These are phyloP conservation scores for Euptelea pleiosperma DNA, from an alignment of 164 flowering plant species.

Conservation along the genomic window DNA sequence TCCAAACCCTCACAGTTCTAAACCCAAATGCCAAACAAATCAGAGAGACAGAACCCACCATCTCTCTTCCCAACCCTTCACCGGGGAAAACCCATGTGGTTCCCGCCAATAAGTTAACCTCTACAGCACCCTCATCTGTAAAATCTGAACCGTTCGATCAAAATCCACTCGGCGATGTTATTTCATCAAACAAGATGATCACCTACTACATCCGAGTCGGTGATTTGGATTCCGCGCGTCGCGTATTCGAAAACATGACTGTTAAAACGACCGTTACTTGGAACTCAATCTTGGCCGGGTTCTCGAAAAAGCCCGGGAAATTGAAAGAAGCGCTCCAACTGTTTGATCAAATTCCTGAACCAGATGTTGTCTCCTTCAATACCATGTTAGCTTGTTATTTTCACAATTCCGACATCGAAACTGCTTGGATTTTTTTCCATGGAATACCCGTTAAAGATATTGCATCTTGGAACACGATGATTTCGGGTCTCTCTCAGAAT, in stretches of 20 bases:
- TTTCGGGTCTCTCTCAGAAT: constrained; percentile 23
- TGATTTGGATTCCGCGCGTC: constrained; percentile 17
- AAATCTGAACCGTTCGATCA: constrained; percentile 8
- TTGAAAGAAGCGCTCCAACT: constrained; percentile 19
- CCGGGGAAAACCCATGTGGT: constrained; percentile 5
- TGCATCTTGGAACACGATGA: constrained; percentile 31
- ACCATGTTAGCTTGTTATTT: constrained; percentile 29
- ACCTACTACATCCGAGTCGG: constrained; percentile 14
- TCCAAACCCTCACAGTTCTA: constrained; percentile 11
- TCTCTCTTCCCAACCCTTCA: not conserved
- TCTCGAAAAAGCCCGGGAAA: constrained; percentile 23
- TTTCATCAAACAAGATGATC: constrained; percentile 18
- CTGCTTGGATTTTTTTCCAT: constrained; percentile 21
- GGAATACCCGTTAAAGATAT: constrained; percentile 24
- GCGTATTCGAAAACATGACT: constrained; percentile 19
- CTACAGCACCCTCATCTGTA: not conserved
- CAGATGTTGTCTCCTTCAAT: constrained; percentile 23
- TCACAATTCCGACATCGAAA: constrained; percentile 13
- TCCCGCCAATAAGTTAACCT: constrained; percentile 22
- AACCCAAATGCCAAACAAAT: constrained; percentile 19
- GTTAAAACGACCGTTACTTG: constrained; percentile 21
- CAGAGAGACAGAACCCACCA: constrained; percentile 2
- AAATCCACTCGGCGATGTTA: constrained; percentile 6
- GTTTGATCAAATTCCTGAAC: constrained; percentile 27
- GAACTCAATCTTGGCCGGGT: constrained; percentile 25